Evolutionary conservation across 1,284 basidiomycete genomes (phyloP).

Genomic region (Boletellus dicymbophilus): DNA sequence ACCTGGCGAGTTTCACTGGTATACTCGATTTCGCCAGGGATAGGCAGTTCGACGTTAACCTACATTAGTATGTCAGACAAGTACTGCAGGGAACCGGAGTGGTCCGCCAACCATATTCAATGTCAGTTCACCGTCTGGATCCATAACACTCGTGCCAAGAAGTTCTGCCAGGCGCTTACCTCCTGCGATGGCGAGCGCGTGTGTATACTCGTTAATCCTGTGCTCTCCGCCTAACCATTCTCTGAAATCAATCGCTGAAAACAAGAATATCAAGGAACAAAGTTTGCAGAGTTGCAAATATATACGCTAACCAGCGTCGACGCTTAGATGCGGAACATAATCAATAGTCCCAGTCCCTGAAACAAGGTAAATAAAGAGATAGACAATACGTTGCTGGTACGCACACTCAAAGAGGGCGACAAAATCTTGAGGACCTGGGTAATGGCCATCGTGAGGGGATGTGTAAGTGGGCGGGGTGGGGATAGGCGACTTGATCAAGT

Average conservation of each 20-base stretch:
- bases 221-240: constrained; percentile 83
- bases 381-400: constrained; percentile 8
- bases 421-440: constrained; percentile 44
- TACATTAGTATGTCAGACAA: constrained; percentile 1
- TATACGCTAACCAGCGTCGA: constrained; percentile 49
- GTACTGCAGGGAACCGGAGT: not conserved
- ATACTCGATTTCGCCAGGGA: constrained; percentile 39
- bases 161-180: constrained; percentile 66
- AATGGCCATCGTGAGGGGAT: constrained; percentile 38
- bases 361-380: constrained; percentile 2
- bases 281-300: not conserved
- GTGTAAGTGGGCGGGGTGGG: constrained; percentile 71
- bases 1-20: constrained; percentile 34
- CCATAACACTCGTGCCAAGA: constrained; percentile 67
- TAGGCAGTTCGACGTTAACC: constrained; percentile 58
- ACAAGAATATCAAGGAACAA: constrained; percentile 24
- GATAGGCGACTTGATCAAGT: constrained; percentile 72
- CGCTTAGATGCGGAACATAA: constrained; percentile 52
- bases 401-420: constrained; percentile 61
- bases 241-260: constrained; percentile 76
- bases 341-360: constrained; percentile 77
- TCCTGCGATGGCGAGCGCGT: constrained; percentile 71
- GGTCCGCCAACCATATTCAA: constrained; percentile 64
- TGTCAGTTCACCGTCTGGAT: constrained; percentile 64
- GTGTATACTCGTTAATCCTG: constrained; percentile 77